phyloP scores from a whole-genome alignment of 306 rosid species.

The Pyrus bretschneideri region DNA sequence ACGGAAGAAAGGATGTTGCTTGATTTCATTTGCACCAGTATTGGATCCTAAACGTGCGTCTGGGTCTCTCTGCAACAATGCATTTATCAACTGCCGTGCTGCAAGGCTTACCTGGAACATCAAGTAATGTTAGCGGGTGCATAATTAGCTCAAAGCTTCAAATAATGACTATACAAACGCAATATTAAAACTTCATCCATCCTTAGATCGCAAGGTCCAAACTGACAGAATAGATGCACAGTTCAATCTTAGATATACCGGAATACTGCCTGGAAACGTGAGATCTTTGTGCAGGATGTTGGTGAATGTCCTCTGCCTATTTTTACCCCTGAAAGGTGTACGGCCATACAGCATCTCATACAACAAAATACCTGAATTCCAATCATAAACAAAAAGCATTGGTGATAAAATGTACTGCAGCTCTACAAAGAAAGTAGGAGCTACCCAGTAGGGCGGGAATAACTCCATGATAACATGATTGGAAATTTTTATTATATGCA shows the following conservation, averaged over 20 bases:
- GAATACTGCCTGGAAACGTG: slow-evolving; percentile 87
- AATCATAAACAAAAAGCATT: slow-evolving; percentile 11
- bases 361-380: slow-evolving; percentile 66
- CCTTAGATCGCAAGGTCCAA: neutral
- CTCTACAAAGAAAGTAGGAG: neutral
- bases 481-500: neutral
- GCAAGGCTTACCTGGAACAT: slow-evolving; percentile 75
- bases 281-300: slow-evolving; percentile 88
- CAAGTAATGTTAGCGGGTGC: slow-evolving; percentile 13
- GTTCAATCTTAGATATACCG: slow-evolving; percentile 31
- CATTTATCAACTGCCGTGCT: slow-evolving; percentile 84
- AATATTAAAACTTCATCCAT: neutral
- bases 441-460: neutral
- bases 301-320: slow-evolving; percentile 80
- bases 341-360: slow-evolving; percentile 97
- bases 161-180: neutral
- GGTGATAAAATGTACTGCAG: neutral
- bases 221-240: neutral
- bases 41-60: slow-evolving; percentile 61
- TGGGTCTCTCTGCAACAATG: slow-evolving; percentile 83
- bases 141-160: slow-evolving; percentile 10
- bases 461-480: neutral
- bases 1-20: slow-evolving; percentile 80
- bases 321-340: slow-evolving; percentile 91
- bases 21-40: slow-evolving; percentile 78